Evolutionary conservation across 2,329 filamentous ascomycete species (phyloP).

Genomic region (Leptosphaerulina australis): DNA sequence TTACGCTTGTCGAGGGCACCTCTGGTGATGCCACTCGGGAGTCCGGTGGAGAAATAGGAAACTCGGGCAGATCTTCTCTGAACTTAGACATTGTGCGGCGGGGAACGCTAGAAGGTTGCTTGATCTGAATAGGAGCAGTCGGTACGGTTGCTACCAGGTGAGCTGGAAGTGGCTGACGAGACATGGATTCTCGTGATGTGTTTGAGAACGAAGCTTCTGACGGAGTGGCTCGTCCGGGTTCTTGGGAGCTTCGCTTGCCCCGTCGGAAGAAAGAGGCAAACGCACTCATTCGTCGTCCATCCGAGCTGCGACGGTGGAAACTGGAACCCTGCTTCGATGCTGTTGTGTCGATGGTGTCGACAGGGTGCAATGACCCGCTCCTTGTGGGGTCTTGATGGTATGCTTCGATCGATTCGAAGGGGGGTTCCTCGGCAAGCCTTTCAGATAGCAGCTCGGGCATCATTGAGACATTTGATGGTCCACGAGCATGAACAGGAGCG

Average conservation of each 20-base stretch:
- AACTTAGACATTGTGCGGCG: slow-evolving; percentile 89
- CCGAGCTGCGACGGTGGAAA: slow-evolving; percentile 43
- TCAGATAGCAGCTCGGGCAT: slow-evolving; percentile 57
- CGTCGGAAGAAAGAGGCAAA: slow-evolving; percentile 70
- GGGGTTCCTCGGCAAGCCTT: slow-evolving; percentile 40
- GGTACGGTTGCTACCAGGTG: slow-evolving; percentile 53
- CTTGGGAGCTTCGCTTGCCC: slow-evolving; percentile 58
- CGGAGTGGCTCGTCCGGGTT: slow-evolving; percentile 60
- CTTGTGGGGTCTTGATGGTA: slow-evolving; percentile 35
- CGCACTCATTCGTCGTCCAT: slow-evolving; percentile 43
- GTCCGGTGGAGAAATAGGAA: slow-evolving; percentile 82
- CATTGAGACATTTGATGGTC: slow-evolving; percentile 60
- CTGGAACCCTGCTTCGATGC: slow-evolving; percentile 35
- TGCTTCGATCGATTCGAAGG: slow-evolving; percentile 53
- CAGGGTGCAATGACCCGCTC: slow-evolving; percentile 43
- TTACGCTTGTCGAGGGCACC: slow-evolving; percentile 55
- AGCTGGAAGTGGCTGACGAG: slow-evolving; percentile 59
- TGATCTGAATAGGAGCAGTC: slow-evolving; percentile 48
- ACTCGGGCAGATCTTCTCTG: slow-evolving; percentile 86
- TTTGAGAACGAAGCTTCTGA: slow-evolving; percentile 82
- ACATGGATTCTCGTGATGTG: slow-evolving; percentile 86
- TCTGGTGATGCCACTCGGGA: slow-evolving; percentile 82
- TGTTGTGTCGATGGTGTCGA: slow-evolving; percentile 41
- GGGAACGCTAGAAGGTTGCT: slow-evolving; percentile 63
- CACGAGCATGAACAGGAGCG: slow-evolving; percentile 55